Percentiles rank a stretch among this genome's conserved stretches.
These are phyloP conservation scores for Exophiala sideris DNA, from an alignment of 2,329 filamentous ascomycete genomes.

Conservation along the genomic window DNA sequence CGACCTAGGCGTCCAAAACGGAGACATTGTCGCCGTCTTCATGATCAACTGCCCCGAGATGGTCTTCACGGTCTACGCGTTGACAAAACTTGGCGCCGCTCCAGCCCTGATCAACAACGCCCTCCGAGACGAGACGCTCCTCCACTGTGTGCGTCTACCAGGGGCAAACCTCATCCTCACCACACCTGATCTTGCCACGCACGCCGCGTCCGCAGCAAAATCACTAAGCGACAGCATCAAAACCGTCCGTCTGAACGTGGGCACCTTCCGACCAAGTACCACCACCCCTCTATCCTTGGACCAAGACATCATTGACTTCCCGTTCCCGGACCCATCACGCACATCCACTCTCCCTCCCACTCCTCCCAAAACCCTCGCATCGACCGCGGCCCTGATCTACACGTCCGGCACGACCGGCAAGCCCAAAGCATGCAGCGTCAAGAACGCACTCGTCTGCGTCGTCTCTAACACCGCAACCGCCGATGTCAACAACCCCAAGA, in stretches of 20 bases:
- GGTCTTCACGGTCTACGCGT: conserved; percentile 43
- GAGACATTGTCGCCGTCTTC: conserved; percentile 47
- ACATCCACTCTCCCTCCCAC: conserved; percentile 11
- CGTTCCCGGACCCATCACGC: conserved; percentile 13
- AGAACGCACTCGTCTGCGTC: conserved; percentile 35
- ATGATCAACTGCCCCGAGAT: conserved; percentile 51
- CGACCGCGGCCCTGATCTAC: conserved; percentile 43
- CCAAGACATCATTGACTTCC: conserved; percentile 15
- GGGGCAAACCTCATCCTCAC: conserved; percentile 42
- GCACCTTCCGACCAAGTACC: conserved; percentile 11
- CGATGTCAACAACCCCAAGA: conserved; percentile 38
- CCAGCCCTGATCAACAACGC: conserved; percentile 48
- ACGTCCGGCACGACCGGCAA: conserved; percentile 45
- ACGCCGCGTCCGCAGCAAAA: conserved; percentile 22
- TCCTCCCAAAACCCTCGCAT: conserved; percentile 30
- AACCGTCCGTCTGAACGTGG: conserved; percentile 19
- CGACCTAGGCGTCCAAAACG: conserved; percentile 34
- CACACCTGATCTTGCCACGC: conserved; percentile 42
- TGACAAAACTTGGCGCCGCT: conserved; percentile 47
- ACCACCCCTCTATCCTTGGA: conserved; percentile 32
- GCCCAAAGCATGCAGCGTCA: conserved; percentile 29
- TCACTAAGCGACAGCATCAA: conserved; percentile 27
- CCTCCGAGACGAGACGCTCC: conserved; percentile 46
- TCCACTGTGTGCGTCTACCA: conserved; percentile 45
- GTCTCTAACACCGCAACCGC: conserved; percentile 31